Evolutionary conservation across 2,329 filamentous ascomycete genomes (phyloP).

Genomic region (Fusarium tupiense): DNA sequence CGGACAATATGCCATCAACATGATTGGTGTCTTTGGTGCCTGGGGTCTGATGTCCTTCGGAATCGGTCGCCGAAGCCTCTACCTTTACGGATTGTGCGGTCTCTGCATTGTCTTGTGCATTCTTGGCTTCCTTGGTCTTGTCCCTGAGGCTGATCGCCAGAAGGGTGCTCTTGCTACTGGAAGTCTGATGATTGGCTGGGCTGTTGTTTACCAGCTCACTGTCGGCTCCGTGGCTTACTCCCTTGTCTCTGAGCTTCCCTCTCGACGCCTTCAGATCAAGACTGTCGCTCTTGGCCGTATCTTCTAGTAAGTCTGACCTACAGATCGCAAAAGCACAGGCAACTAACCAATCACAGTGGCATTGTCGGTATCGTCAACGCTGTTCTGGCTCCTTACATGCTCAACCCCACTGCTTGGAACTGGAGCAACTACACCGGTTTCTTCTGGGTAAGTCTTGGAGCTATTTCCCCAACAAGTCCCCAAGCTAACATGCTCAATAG

Average conservation of each 20-base stretch:
- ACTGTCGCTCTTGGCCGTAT: constrained; percentile 88
- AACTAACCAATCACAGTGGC: constrained; percentile 60
- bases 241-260: constrained; percentile 84
- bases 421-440: constrained; percentile 90
- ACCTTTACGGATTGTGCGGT: constrained; percentile 77
- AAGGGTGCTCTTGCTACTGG: constrained; percentile 79
- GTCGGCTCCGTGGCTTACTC: constrained; percentile 93
- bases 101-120: constrained; percentile 82
- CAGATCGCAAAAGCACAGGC: neutral
- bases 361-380: constrained; percentile 83
- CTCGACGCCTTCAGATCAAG: constrained; percentile 86
- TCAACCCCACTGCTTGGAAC: constrained; percentile 87
- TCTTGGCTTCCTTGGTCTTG: constrained; percentile 84
- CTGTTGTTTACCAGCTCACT: constrained; percentile 83
- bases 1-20: constrained; percentile 76
- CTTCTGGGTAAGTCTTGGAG: constrained; percentile 69
- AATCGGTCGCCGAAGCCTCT: constrained; percentile 79
- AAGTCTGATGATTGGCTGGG: constrained; percentile 84
- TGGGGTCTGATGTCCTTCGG: constrained; percentile 83
- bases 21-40: constrained; percentile 82
- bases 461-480: too few relatives aligned
- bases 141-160: constrained; percentile 66
- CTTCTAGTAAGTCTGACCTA: constrained; percentile 63
- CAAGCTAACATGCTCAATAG: neutral
- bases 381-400: constrained; percentile 90